Conservation (phyloP, 2,329 filamentous ascomycete species). For the Cytospora piceae region DNA sequence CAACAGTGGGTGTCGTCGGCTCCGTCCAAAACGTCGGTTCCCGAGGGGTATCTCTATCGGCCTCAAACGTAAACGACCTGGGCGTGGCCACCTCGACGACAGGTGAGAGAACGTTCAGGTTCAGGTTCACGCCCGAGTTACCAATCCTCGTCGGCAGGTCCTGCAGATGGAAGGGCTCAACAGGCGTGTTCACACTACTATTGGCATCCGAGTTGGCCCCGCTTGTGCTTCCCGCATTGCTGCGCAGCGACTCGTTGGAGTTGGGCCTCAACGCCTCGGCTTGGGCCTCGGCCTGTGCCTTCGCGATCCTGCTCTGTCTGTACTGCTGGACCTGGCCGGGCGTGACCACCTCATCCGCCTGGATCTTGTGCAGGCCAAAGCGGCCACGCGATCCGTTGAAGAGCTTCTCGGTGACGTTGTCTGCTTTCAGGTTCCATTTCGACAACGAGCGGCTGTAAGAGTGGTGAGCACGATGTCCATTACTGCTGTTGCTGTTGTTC, state of each 20-base stretch:
- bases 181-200: conserved; percentile 41
- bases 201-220: conserved; percentile 14
- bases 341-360: conserved; percentile 63
- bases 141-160: conserved; percentile 49
- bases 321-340: conserved; percentile 54
- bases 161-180: conserved; percentile 56
- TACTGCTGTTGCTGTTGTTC: background rate
- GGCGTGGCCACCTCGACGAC: conserved; percentile 37
- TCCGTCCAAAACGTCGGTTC: background rate
- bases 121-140: conserved; percentile 43
- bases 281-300: conserved; percentile 36
- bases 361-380: conserved; percentile 42
- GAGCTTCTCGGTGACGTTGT: conserved; percentile 58
- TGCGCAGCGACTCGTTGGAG: conserved; percentile 39
- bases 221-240: conserved; percentile 37
- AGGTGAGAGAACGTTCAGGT: conserved; percentile 36
- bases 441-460: conserved; percentile 34
- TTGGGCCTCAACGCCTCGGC: conserved; percentile 32
- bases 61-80: conserved; percentile 32
- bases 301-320: conserved; percentile 45
- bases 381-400: conserved; percentile 52
- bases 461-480: conserved; percentile 19
- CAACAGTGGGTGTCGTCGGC: conserved; percentile 23
- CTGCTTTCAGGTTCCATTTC: conserved; percentile 55
- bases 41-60: conserved; percentile 32